Evolutionary conservation across 768 basidiomycete genomes (phyloP).

Genomic region (Tephrocybe sp.): DNA sequence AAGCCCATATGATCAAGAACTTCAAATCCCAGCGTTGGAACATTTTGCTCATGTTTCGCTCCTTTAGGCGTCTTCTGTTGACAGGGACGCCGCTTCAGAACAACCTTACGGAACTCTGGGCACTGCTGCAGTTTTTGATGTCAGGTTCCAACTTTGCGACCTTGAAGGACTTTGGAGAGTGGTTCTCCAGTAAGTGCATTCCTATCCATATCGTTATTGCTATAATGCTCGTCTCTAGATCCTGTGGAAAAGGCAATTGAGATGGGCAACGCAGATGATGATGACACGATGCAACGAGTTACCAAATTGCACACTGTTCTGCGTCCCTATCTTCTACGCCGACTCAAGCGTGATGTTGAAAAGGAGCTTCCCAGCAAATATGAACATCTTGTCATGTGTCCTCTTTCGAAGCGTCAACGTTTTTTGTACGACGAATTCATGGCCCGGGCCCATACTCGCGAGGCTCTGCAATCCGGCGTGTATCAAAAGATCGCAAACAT

Average conservation of each 20-base stretch:
- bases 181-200: conserved; percentile 85
- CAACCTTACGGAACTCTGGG: conserved; percentile 95
- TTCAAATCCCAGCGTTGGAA: conserved; percentile 95
- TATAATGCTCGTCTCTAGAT: conserved; percentile 44
- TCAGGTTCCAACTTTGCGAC: conserved; percentile 88
- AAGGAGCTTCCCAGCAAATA: conserved; percentile 92
- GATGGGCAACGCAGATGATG: conserved; percentile 70
- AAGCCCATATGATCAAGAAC: conserved; percentile 98
- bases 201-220: neutral
- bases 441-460: conserved; percentile 80
- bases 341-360: conserved; percentile 98
- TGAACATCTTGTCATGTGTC: conserved; percentile 87
- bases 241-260: conserved; percentile 95
- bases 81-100: conserved; percentile 98
- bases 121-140: conserved; percentile 92
- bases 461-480: conserved; percentile 80
- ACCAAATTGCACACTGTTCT: conserved; percentile 90
- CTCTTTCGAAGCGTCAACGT: conserved; percentile 89
- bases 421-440: conserved; percentile 97
- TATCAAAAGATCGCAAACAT: conserved; percentile 92
- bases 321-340: conserved; percentile 92
- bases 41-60: conserved; percentile 84
- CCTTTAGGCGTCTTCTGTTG: conserved; percentile 81
- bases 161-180: conserved; percentile 90
- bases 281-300: conserved; percentile 83